phyloP scores from a whole-genome alignment of 768 basidiomycete genomes.

The Collybia sordida region DNA sequence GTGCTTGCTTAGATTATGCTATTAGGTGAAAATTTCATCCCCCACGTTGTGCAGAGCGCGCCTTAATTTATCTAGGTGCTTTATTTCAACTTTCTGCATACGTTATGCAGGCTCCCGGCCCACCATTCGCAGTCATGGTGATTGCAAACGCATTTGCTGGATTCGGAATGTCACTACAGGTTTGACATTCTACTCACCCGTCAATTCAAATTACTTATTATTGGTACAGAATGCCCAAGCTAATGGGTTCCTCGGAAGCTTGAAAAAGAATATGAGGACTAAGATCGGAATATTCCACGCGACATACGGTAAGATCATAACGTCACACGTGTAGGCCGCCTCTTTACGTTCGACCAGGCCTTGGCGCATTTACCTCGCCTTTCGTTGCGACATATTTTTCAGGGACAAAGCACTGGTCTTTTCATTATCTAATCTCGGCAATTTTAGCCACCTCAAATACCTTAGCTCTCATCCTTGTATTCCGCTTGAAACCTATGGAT shows the following conservation, averaged over 20 bases:
- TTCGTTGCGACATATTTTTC: slow-evolving; percentile 68
- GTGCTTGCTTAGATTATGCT: slow-evolving; percentile 16
- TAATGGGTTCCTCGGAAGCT: slow-evolving; percentile 50
- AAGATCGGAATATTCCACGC: slow-evolving; percentile 58
- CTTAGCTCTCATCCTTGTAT: slow-evolving; percentile 18
- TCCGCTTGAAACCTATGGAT: slow-evolving; percentile 26
- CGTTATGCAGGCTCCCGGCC: slow-evolving; percentile 41
- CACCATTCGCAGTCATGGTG: slow-evolving; percentile 53
- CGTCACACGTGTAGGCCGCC: neutral
- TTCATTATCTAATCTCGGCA: slow-evolving; percentile 59
- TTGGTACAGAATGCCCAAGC: slow-evolving; percentile 48
- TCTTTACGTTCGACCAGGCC: slow-evolving; percentile 13
- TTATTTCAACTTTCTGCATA: slow-evolving; percentile 42
- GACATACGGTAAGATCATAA: slow-evolving; percentile 38
- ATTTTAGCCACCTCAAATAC: slow-evolving; percentile 46
- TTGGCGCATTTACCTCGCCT: slow-evolving; percentile 57
- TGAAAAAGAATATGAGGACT: slow-evolving; percentile 38
- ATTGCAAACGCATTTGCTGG: slow-evolving; percentile 46
- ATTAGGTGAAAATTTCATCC: slow-evolving; percentile 11
- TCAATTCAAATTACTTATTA: neutral
- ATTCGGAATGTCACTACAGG: slow-evolving; percentile 48
- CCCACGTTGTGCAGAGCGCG: neutral
- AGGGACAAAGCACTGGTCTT: slow-evolving; percentile 50
- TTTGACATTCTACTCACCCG: slow-evolving; percentile 8
- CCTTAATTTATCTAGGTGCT: slow-evolving; percentile 31